Conservation (phyloP, 2,329 filamentous ascomycete genomes). For the Scopulariopsis brevicaulis region DNA sequence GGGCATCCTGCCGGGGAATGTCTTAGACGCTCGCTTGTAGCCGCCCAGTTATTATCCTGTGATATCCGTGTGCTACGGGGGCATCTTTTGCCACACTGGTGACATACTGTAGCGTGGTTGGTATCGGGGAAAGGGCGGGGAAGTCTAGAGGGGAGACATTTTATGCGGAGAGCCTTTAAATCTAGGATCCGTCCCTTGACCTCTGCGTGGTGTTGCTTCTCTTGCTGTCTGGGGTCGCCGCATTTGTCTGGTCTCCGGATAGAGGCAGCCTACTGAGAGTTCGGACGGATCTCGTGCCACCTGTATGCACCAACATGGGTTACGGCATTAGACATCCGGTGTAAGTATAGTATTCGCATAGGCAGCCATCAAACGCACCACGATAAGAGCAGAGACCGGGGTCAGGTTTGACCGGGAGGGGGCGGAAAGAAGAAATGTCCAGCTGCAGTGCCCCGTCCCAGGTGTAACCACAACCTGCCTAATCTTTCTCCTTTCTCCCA, state of each 20-base stretch:
- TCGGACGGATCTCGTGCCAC: neutral
- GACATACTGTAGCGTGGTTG: neutral
- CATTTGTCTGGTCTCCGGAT: neutral
- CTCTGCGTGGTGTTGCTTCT: neutral
- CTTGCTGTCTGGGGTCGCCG: neutral
- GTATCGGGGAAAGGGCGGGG: neutral
- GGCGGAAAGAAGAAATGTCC: neutral
- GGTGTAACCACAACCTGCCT: neutral
- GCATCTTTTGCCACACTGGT: neutral
- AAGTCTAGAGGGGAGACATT: neutral
- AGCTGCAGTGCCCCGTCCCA: neutral
- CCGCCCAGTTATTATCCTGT: neutral
- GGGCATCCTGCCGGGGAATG: neutral
- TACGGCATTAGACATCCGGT: neutral
- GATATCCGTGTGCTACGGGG: neutral
- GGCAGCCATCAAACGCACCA: neutral
- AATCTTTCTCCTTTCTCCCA: neutral
- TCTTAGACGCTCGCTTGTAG: neutral
- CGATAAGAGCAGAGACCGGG: neutral
- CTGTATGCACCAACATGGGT: neutral
- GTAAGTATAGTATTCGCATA: neutral
- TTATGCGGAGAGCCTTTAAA: neutral
- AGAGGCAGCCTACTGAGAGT: neutral
- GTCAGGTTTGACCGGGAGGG: neutral
- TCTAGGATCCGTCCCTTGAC: neutral